Evolutionary conservation across 345 rosid species (phyloP).

Genomic region (Arabidopsis suecica): DNA sequence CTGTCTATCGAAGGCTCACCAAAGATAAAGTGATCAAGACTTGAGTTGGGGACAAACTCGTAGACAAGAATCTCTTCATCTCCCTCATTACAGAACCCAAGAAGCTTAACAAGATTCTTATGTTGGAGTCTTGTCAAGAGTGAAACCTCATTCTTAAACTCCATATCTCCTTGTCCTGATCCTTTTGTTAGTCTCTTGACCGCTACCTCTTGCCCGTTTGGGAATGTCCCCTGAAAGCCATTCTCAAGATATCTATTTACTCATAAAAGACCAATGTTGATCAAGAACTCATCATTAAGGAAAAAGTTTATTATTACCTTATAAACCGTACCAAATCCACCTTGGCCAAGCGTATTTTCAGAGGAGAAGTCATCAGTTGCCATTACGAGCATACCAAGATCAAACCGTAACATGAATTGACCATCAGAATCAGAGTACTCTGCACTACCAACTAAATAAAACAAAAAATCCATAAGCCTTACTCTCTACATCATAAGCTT

Average conservation of each 20-base stretch:
- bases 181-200: constrained; percentile 49
- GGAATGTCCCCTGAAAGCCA: constrained; percentile 49
- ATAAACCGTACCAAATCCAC: constrained; percentile 50
- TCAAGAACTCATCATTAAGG: neutral
- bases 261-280: neutral
- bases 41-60: constrained; percentile 52
- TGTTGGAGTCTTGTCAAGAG: constrained; percentile 60
- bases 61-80: constrained; percentile 51
- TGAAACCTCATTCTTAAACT: constrained; percentile 55
- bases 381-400: neutral
- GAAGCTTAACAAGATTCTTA: constrained; percentile 52
- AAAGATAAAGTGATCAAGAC: constrained; percentile 50
- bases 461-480: neutral
- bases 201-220: constrained; percentile 47
- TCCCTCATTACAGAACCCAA: constrained; percentile 52
- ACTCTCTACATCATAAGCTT: neutral
- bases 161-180: constrained; percentile 51
- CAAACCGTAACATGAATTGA: constrained; percentile 2
- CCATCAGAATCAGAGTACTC: neutral
- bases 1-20: constrained; percentile 26
- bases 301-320: constrained; percentile 21
- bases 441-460: neutral
- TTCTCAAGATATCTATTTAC: neutral
- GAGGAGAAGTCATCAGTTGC: constrained; percentile 31
- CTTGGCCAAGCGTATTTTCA: constrained; percentile 43